Conservation (phyloP, 768 basidiomycete genomes). For the Tricholoma sp. region DNA sequence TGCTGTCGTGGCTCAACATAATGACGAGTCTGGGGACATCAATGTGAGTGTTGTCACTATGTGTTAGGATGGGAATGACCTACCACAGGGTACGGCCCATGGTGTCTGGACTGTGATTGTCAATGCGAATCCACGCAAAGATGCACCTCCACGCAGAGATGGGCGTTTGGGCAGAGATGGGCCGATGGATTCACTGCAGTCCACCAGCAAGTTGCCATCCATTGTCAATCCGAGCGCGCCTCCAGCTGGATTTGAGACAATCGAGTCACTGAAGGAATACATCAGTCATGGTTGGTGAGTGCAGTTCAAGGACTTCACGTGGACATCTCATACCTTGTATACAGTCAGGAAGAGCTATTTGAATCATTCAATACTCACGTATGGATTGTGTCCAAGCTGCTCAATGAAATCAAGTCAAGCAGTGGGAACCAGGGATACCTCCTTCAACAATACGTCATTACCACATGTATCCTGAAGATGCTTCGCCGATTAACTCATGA, state of each 20-base stretch:
- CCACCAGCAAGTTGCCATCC: not conserved
- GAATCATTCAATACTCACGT: not conserved
- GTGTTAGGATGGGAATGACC: not conserved
- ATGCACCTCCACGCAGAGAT: not conserved
- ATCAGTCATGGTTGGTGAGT: not conserved
- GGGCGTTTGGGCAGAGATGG: not conserved
- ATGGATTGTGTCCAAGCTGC: not conserved
- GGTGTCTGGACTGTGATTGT: not conserved
- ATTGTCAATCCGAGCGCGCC: not conserved
- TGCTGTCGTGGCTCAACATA: not conserved
- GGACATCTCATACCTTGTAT: not conserved
- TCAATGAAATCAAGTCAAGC: not conserved
- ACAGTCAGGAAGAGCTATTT: not conserved
- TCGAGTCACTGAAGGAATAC: not conserved
- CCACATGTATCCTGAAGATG: not conserved
- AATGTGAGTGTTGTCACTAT: not conserved
- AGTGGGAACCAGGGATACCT: not conserved
- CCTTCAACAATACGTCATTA: not conserved
- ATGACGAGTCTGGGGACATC: not conserved
- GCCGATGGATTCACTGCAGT: not conserved
- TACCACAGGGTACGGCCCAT: not conserved
- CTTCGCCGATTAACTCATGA: not conserved
- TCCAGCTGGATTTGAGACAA: not conserved
- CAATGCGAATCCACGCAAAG: not conserved
- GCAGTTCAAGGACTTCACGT: not conserved